Percentiles rank a stretch among this genome's conserved stretches.
Conservation (phyloP, 1,284 basidiomycete species). For the Irpex sp. region DNA sequence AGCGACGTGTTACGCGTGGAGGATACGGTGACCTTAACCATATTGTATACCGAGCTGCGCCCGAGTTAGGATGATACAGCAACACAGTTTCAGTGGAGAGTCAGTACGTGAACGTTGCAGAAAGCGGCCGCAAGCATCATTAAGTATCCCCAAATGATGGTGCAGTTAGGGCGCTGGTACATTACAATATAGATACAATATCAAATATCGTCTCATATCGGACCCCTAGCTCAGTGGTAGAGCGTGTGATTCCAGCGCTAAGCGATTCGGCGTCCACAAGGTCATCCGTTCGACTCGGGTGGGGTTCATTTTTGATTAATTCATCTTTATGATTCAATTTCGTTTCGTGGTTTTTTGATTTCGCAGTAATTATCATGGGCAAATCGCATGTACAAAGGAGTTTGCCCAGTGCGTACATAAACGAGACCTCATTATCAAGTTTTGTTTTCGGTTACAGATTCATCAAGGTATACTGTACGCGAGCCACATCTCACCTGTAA, state of each 20-base stretch:
- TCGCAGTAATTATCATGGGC: too few species aligned
- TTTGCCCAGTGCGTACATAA: not conserved
- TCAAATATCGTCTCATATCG: not conserved
- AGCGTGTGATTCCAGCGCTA: slow-evolving; percentile 18
- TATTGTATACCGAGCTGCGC: slow-evolving; percentile 24
- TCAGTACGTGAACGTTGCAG: not conserved
- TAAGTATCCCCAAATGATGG: not conserved
- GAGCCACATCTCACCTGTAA: slow-evolving; percentile 58
- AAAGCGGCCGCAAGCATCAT: not conserved
- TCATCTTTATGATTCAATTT: too few species aligned
- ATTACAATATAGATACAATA: too few species aligned
- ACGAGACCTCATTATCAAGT: not conserved
- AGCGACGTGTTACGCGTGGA: slow-evolving; percentile 41
- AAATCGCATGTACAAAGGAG: too few species aligned
- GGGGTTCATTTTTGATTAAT: slow-evolving; percentile 16
- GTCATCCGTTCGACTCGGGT: slow-evolving; percentile 26
- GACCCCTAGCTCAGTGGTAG: slow-evolving; percentile 21
- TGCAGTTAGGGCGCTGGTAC: too few species aligned
- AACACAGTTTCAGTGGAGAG: too few species aligned
- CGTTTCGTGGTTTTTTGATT: too few species aligned
- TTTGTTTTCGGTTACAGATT: not conserved
- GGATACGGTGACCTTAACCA: slow-evolving; percentile 61
- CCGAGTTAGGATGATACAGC: too few species aligned
- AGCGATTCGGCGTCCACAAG: slow-evolving; percentile 15
- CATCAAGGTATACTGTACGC: slow-evolving; percentile 74